Evolutionary conservation across 495 filamentous ascomycete genomes (phyloP).

Genomic region (Penicillium fimorum): DNA sequence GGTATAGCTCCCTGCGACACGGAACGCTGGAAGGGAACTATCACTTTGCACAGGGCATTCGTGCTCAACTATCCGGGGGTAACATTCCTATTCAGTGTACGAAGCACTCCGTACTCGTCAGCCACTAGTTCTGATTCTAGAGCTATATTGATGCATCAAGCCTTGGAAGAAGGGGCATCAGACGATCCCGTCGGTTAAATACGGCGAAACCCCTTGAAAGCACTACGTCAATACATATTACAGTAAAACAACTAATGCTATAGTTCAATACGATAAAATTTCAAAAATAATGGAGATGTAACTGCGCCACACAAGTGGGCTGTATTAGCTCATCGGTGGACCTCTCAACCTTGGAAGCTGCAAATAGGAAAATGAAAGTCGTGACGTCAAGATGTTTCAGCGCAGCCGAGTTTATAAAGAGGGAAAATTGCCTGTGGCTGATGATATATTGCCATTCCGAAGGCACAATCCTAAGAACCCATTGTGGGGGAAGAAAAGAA

Average conservation of each 20-base stretch:
- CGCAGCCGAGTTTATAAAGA: conserved; percentile 8
- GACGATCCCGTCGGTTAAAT: neutral
- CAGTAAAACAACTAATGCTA: neutral
- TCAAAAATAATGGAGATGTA: conserved; percentile 1
- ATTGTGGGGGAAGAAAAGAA: neutral
- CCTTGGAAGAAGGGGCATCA: neutral
- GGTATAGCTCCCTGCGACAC: conserved; percentile 13
- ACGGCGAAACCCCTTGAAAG: neutral
- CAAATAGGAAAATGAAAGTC: conserved; percentile 15
- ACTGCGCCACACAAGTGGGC: conserved; percentile 24
- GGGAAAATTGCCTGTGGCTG: conserved; percentile 12
- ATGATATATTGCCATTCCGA: conserved; percentile 13
- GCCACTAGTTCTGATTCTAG: neutral
- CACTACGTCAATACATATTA: conserved; percentile 1
- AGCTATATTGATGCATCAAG: neutral
- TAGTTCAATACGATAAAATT: conserved; percentile 6
- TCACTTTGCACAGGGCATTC: neutral
- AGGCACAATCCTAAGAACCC: conserved; percentile 4
- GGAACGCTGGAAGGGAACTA: neutral
- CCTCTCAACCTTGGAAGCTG: neutral
- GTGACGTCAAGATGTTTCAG: conserved; percentile 31
- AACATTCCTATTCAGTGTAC: neutral
- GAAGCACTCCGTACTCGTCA: neutral
- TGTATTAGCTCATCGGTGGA: conserved; percentile 14
- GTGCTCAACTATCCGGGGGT: neutral